Evolutionary conservation across 768 basidiomycete genomes (phyloP).

Genomic region (Lactarius psammicola): DNA sequence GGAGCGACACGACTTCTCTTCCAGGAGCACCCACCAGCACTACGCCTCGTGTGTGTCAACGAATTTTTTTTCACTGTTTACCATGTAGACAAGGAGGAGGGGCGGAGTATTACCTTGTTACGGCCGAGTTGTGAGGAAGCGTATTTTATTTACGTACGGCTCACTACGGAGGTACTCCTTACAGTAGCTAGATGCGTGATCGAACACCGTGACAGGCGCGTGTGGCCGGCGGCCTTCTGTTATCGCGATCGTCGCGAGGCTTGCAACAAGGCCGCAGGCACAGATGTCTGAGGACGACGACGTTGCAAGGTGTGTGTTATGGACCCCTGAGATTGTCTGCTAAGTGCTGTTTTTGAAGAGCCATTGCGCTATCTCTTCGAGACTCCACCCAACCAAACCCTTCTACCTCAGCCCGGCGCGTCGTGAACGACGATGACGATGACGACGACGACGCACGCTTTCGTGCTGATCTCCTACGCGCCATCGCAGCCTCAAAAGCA

Average conservation of each 20-base stretch:
- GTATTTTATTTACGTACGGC: too few relatives aligned
- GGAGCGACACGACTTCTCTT: too few relatives aligned
- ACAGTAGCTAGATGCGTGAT: too few relatives aligned
- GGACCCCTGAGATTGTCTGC: too few relatives aligned
- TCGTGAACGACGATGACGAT: conserved; percentile 24
- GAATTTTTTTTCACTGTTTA: too few relatives aligned
- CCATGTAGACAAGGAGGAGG: too few relatives aligned
- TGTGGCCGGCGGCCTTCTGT: background rate
- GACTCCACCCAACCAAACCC: background rate
- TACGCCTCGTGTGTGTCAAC: too few relatives aligned
- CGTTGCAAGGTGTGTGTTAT: conserved; percentile 20
- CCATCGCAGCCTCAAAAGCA: conserved; percentile 48
- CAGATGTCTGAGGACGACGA: conserved; percentile 25
- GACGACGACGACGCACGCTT: conserved; percentile 45
- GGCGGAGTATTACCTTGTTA: too few relatives aligned
- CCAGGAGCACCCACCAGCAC: too few relatives aligned
- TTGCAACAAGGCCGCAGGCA: background rate
- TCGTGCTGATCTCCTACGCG: conserved; percentile 46
- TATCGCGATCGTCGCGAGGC: background rate
- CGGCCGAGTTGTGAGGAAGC: too few relatives aligned
- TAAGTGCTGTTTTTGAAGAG: conserved; percentile 11
- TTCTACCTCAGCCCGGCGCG: background rate
- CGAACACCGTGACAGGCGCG: too few relatives aligned
- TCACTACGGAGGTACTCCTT: too few relatives aligned
- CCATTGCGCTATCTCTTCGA: conserved; percentile 25